phyloP scores from a whole-genome alignment of 805 yeast species.

The Candida namnaoensis region DNA sequence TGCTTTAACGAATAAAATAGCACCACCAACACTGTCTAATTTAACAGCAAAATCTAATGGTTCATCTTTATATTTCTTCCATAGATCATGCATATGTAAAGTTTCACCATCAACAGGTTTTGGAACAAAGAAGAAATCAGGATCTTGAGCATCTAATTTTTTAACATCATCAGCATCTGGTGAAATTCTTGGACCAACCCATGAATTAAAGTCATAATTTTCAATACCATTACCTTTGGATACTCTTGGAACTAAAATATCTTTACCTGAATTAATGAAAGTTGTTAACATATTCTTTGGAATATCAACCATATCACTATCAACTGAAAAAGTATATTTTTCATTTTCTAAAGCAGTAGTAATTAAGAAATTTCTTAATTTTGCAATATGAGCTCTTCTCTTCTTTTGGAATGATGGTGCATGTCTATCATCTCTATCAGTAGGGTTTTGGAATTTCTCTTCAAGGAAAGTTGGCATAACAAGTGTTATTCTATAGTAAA shows the following conservation, averaged over 20 bases:
- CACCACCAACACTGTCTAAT: slow-evolving; percentile 46
- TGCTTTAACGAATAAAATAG: slow-evolving; percentile 34
- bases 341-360: slow-evolving; percentile 18
- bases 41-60: slow-evolving; percentile 10
- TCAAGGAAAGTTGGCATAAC: slow-evolving; percentile 13
- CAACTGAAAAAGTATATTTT: slow-evolving; percentile 19
- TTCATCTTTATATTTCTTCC: slow-evolving; percentile 3
- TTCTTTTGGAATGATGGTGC: slow-evolving; percentile 11
- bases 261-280: slow-evolving; percentile 17
- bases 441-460: slow-evolving; percentile 5
- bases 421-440: slow-evolving; percentile 12
- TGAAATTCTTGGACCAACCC: slow-evolving; percentile 21
- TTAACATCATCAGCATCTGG: slow-evolving; percentile 16
- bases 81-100: slow-evolving; percentile 14
- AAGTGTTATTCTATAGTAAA: slow-evolving; percentile 7
- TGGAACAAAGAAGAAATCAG: slow-evolving; percentile 18
- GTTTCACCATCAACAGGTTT: slow-evolving; percentile 12
- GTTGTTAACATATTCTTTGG: slow-evolving; percentile 15
- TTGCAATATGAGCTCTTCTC: slow-evolving; percentile 19
- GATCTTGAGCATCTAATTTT: slow-evolving; percentile 9
- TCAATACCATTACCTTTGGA: slow-evolving; percentile 12
- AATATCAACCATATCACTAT: slow-evolving; percentile 20
- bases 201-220: slow-evolving; percentile 28
- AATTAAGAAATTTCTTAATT: slow-evolving; percentile 20
- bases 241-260: slow-evolving; percentile 23